Base-by-base conservation (phyloP, 768 basidiomycete genomes). In the Leccinum barrowsii region DNA sequence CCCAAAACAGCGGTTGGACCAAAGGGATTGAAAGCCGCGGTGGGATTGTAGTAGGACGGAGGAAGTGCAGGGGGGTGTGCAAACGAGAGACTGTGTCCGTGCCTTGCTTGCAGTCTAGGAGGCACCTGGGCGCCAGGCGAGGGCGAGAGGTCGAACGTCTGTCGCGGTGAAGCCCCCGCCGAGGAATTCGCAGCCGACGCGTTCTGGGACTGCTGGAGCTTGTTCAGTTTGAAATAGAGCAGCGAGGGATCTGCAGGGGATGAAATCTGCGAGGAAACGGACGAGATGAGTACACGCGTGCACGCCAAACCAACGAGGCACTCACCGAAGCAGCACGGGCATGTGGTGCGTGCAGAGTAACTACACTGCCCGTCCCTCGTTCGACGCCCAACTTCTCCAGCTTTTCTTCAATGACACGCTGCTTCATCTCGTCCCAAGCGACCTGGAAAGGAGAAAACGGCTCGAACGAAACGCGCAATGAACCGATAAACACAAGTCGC, bases 181-280 rank as follows among this genome's bases (percentile, higher is more conserved):
- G 85, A 69, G 1, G 89, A 90, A 54, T 76, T 78, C 1, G 77
- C 68, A 4, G 80, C 75, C 3, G 82, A 80, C 17, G 74, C 74
- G 54, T 70, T 73, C 64, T 90, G 88, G 0, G 86, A 80, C 72
- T 86, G 86, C 61, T 91, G 90, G 10, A 94, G 77, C 73, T 90
- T 91, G 74, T 90, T 91, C 47, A 93, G 77, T 71, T 91, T 92
- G 75, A 88, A 92, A 63, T 85, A 80, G 19, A 94, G 77, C 22
- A 94, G 73, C 19, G 89, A 87, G 28, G 92, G 91, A 68, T 93
- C 92, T 4, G 91, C 91, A 28, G 92, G 90, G n/a, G 90, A 92
- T 2, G 92, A 93, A 73, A 93, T 90, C 92, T 94, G 66, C 22
- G 37, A 5, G 11, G 11, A 57, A 28, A 55, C 48, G 19, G 26